Evolutionary conservation across 2,329 filamentous ascomycete species (phyloP).

Genomic region (Dactylonectria macrodidyma): DNA sequence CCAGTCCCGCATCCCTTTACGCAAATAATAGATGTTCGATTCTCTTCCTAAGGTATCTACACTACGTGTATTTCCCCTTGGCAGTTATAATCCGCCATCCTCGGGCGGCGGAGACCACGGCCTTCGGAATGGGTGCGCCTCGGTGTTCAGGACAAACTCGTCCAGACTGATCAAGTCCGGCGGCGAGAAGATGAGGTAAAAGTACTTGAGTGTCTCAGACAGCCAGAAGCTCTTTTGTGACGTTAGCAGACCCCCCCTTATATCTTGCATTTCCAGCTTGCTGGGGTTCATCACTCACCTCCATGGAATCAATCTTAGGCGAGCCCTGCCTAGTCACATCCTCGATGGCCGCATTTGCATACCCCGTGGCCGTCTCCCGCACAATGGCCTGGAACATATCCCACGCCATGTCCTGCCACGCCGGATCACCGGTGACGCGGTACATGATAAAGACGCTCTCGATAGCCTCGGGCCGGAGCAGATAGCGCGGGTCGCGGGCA

Average conservation of each 20-base stretch:
- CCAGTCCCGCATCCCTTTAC: too few species aligned
- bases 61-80: too few species aligned
- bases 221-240: conserved; percentile 75
- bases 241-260: conserved; percentile 37
- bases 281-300: conserved; percentile 55
- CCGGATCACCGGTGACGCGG: conserved; percentile 62
- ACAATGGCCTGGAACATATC: conserved; percentile 65
- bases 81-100: conserved; percentile 2
- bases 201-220: conserved; percentile 82
- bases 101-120: conserved; percentile 25
- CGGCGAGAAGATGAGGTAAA: conserved; percentile 79
- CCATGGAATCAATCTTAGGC: conserved; percentile 72
- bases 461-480: conserved; percentile 66
- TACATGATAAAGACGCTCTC: conserved; percentile 66
- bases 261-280: conserved; percentile 37
- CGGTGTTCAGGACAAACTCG: conserved; percentile 74
- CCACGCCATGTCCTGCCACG: conserved; percentile 67
- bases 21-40: too few species aligned
- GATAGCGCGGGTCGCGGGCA: conserved; percentile 63
- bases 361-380: conserved; percentile 60
- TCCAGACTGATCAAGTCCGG: conserved; percentile 76
- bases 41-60: too few species aligned
- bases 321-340: conserved; percentile 57
- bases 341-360: conserved; percentile 63
- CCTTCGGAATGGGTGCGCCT: conserved; percentile 62